Evolutionary conservation across 2,329 filamentous ascomycete genomes (phyloP).

Genomic region (Sarocladium oryzae): DNA sequence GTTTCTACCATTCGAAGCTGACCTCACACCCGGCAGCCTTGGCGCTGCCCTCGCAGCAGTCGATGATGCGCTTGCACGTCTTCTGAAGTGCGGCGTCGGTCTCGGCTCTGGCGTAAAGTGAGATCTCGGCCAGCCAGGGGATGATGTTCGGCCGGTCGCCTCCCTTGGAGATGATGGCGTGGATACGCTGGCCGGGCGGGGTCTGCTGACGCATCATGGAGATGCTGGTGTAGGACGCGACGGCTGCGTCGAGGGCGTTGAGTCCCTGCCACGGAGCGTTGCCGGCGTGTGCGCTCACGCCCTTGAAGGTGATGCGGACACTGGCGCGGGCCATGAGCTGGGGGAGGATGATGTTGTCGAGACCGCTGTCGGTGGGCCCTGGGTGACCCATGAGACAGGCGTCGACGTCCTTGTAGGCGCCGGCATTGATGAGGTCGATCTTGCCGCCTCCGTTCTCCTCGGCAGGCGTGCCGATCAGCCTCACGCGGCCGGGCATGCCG

Average conservation of each 20-base stretch:
- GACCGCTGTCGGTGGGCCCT: background rate
- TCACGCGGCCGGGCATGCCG: constrained; percentile 24
- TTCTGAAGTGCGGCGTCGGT: constrained; percentile 11
- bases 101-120: background rate
- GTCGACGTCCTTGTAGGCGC: constrained; percentile 18
- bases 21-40: constrained; percentile 24
- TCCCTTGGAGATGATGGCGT: constrained; percentile 37
- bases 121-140: constrained; percentile 43
- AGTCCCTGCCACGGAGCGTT: constrained; percentile 42
- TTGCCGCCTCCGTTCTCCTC: constrained; percentile 38
- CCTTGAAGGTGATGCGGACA: constrained; percentile 27
- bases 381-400: constrained; percentile 10
- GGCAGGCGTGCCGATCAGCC: constrained; percentile 33
- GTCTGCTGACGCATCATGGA: constrained; percentile 44
- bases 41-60: constrained; percentile 22
- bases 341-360: constrained; percentile 13
- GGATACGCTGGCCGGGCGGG: constrained; percentile 40
- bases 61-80: constrained; percentile 17
- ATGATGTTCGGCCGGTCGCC: constrained; percentile 25
- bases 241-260: constrained; percentile 44
- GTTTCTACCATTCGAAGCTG: constrained; percentile 26
- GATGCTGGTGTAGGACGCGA: constrained; percentile 33
- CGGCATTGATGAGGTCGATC: constrained; percentile 30
- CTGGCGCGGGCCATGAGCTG: constrained; percentile 7
- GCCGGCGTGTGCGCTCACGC: constrained; percentile 39